Base-by-base conservation (phyloP, 148 eudicot genomes). In the Persicaria tinctoria region DNA sequence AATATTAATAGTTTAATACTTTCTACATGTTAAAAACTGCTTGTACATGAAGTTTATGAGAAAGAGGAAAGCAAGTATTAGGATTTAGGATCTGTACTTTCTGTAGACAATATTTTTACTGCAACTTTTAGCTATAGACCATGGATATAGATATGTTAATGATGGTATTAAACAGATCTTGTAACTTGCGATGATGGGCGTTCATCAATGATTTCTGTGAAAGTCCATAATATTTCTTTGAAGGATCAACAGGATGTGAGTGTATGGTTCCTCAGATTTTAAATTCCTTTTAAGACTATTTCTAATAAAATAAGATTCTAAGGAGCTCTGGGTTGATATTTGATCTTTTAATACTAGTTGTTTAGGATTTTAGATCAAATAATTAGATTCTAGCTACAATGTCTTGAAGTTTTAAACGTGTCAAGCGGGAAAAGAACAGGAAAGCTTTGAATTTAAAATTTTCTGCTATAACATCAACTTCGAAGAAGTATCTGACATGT, bases 211-310 rank as follows among this genome's bases (percentile, higher is more conserved):
- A 63, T 63, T 63, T 27, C 16, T 63, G 68, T 11, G 1, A 1
- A 11, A 63, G 14, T 63, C 68, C 68, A 62, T 63, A 3, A 59
- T 63, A 63, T 14, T 63, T 27, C 27, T 23, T 59, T 23, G 14
- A 63, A 63, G 68, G 68, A 63, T 63, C 68, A 63, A 32, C 68
- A 10, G 16, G 16, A 63, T 32, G 14, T 44, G 68, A 63, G 32
- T 38, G 46, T 9, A 63, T 63, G 32, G 16, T 10, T 63, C 44
- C 14, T 23, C 7, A 55, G n/a, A 13, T 55, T 55, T 14, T 55
- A 20, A 62, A 0, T 62, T 20, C 68, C 4, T 9, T 23, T 62
- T 9, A 10, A 62, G 41, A 27, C 27, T 27, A 62, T 8, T 62
- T 62, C 5, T 62, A 27, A 62, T 62, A 55, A n/a, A 18, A 55